These are phyloP conservation scores for Phytophthora podocarpi DNA, from an alignment of 352 stramenopile species.

Conservation along the genomic window DNA sequence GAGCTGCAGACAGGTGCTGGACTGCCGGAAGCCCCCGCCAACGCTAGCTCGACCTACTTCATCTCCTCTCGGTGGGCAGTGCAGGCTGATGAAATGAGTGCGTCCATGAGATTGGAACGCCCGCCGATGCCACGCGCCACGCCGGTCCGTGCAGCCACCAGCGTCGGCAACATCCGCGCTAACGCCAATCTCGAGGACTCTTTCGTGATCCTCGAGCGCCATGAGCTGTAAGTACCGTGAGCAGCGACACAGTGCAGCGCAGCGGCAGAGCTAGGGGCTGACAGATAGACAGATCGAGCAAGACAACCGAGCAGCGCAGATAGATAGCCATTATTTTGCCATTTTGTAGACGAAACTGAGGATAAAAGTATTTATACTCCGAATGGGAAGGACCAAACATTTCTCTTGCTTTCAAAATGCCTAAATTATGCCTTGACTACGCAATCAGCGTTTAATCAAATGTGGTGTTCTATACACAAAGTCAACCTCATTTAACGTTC, in stretches of 20 bases:
- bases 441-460: no score
- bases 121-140: constrained; percentile 24
- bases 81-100: constrained; percentile 79
- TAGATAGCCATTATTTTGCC: constrained; percentile 22
- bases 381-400: no score
- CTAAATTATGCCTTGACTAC: no score
- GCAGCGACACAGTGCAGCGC: neutral
- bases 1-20: constrained; percentile 74
- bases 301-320: neutral
- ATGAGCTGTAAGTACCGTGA: constrained; percentile 35
- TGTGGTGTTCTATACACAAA: no score
- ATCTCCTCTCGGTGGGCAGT: constrained; percentile 83
- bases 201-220: constrained; percentile 73
- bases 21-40: constrained; percentile 40
- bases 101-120: constrained; percentile 55
- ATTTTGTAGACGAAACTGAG: constrained; percentile 36
- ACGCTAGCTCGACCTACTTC: constrained; percentile 71
- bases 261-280: neutral
- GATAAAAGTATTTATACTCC: constrained; percentile 44
- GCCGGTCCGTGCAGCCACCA: constrained; percentile 6
- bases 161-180: constrained; percentile 17
- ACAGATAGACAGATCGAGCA: neutral
- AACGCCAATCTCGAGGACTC: constrained; percentile 59
- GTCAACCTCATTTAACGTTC: no score
- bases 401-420: no score